Base-by-base conservation (phyloP, 148 eudicot species). In the Nepenthes gracilis region DNA sequence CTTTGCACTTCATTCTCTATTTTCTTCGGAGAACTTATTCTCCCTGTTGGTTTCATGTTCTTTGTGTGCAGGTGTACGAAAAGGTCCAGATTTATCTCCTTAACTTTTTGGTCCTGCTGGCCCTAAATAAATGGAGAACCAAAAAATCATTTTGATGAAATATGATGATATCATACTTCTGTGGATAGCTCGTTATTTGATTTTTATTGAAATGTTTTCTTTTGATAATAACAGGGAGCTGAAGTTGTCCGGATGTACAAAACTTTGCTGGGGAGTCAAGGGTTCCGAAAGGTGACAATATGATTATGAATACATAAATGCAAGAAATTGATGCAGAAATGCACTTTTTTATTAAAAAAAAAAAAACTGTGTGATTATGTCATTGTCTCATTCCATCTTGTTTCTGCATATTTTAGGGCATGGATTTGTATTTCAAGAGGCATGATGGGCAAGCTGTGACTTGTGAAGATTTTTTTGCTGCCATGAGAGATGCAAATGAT, bases 231-330 rank as follows among this genome's bases (percentile, higher is more conserved):
- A 63, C 75, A 91, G 87, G 99, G 99, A 68, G 99, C 99, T 57
- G 99, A 94, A 85, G 99, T 89, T 64, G 99, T 94, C 68, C 81
- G 99, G 78, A 94, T 94, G 99, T 94, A 94, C 82, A 94, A 94
- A 75, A 94, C 99, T 58, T 71, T 94, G 72, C 70, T 94, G 60
- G 95, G 97, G 35, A 74, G 71, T 67, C 74, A 85, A 78, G 99
- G 99, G 37, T 94, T 94, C 69, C 76, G 97, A 63, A 86, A 94
- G 78, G 99, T 94, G 71, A 72, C 55, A 40, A 55, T 45, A 23
- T 15, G 47, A 40, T 51, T 45, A 23, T 15, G 47, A 59, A 52
- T 6, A 55, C 36, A 36, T 53, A 36, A 15, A 51, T 9, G 33
- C 0, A 33, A 12, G 34, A 47, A 45, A 49, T 36, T 63, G 45